These are phyloP conservation scores for Kluyveromyces sp. DNA, from an alignment of 1,139 yeast genomes.

Conservation along the genomic window DNA sequence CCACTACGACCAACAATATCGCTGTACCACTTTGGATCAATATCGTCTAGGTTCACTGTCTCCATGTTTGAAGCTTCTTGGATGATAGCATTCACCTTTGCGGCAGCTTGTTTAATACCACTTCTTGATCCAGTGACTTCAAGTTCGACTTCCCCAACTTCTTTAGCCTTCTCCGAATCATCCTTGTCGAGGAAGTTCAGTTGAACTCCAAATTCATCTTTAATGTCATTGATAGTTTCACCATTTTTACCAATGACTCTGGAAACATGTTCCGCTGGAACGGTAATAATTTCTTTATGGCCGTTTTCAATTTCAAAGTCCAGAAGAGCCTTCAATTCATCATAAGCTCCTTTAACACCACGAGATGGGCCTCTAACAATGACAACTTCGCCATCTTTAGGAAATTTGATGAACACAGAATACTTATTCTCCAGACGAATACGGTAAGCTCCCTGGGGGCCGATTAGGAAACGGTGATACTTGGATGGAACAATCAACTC, in stretches of 20 bases:
- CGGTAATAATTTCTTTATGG: conserved; percentile 50
- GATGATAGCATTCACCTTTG: conserved; percentile 56
- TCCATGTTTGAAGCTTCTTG: conserved; percentile 61
- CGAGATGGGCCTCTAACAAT: conserved; percentile 85
- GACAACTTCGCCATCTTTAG: conserved; percentile 57
- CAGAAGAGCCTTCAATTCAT: conserved; percentile 75
- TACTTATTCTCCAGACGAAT: conserved; percentile 86
- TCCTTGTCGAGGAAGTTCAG: conserved; percentile 53
- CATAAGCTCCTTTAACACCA: conserved; percentile 79
- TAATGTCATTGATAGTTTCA: conserved; percentile 73
- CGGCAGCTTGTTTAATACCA: conserved; percentile 70
- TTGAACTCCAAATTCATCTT: conserved; percentile 74
- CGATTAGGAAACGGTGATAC: conserved; percentile 78
- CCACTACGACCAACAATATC: conserved; percentile 81
- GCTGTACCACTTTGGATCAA: conserved; percentile 75
- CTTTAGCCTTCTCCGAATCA: conserved; percentile 35
- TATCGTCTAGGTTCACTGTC: conserved; percentile 49
- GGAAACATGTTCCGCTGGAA: conserved; percentile 70
- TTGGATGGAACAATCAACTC: conserved; percentile 66
- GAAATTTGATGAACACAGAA: conserved; percentile 75
- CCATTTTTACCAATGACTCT: conserved; percentile 88
- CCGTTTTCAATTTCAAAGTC: conserved; percentile 89
- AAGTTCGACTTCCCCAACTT: conserved; percentile 46
- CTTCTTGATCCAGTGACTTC: conserved; percentile 73
- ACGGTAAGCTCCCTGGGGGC: conserved; percentile 74